Evolutionary conservation across 2,329 filamentous ascomycete species (phyloP), one percentile per base, ranked within the genome.

Genomic region (Colletotrichum tropicale): DNA sequence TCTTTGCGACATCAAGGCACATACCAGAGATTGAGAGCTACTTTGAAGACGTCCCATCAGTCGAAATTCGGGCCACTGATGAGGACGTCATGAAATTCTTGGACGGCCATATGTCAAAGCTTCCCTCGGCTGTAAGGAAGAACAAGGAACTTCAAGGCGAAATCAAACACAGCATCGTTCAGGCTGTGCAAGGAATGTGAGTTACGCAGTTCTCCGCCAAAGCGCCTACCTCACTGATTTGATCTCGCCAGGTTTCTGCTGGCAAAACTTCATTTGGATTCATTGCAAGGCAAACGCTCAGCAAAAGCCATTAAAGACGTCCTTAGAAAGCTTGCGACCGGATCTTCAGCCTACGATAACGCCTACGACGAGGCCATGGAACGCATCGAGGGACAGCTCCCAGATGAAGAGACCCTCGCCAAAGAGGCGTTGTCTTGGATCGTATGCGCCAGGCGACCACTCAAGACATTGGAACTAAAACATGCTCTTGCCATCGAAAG

Each of bases 301-400:
- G 58, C 70, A 1, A 86, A 84, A 60, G 80, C 78, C 2, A 77
- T 90, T 7, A 75, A 77, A 34, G 68, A 26, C 1, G 80, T 83
- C 4, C 76, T 89, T 2, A 15, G 71, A 32, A 80, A 77, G 0
- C 76, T 89, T 0, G 77, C 80, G 0, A 82, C 56, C 16, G 83
- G 83, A 10, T 78, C 79, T 5, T 66, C 79, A 15, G 81, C 80
- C 5, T 85, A 86, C 18, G 79, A 86, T 18, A 7, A 77, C 13
- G 84, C 85, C 0, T 91, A 91, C 62, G 72, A 82, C 0, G 76
- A 84, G 0, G 84, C 85, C 0, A 86, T 90, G 80, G 52, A 84
- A 4, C 80, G 87, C 24, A 88, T 90, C 32, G 66, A 84, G n/a
- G 73, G 77, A 1, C 87, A 90, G 64, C 12, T 77, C 1, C 0